A percentile compares a stretch with the other conserved stretches of the same genome.
Conservation (phyloP, 1,284 basidiomycete species). For the Nidula niveotomentosa region DNA sequence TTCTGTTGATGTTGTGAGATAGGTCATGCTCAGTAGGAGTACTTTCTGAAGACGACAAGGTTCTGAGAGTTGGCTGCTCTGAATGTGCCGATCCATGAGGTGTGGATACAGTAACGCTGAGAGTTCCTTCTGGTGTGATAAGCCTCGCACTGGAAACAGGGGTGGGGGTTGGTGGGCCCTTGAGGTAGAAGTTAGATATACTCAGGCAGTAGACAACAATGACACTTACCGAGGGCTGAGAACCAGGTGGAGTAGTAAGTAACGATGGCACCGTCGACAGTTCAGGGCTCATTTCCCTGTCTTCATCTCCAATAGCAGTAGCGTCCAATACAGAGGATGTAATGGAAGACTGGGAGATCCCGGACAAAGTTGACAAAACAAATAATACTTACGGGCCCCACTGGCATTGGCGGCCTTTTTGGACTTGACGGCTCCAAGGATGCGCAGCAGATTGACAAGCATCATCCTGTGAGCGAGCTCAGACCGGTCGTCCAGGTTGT, state of each 20-base stretch:
- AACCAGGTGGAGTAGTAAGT: constrained; percentile 36
- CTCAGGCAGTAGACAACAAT: constrained; percentile 4
- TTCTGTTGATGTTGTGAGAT: constrained; percentile 63
- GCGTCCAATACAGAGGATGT: constrained; percentile 33
- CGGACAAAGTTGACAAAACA: no score
- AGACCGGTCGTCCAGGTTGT: constrained; percentile 95
- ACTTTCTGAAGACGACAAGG: constrained; percentile 39
- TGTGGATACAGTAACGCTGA: constrained; percentile 61
- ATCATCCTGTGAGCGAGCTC: constrained; percentile 98
- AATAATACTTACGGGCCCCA: no score
- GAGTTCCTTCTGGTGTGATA: constrained; percentile 41
- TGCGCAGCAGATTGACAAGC: constrained; percentile 91
- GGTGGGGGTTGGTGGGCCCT: constrained; percentile 3
- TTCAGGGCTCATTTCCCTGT: constrained; percentile 12
- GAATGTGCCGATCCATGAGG: constrained; percentile 62
- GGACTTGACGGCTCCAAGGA: constrained; percentile 95
- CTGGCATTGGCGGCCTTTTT: no score
- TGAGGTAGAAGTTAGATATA: constrained; percentile 4
- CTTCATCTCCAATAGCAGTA: constrained; percentile 22
- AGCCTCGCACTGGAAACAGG: constrained; percentile 9
- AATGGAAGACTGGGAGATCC: constrained; percentile 33
- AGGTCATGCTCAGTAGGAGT: constrained; percentile 42
- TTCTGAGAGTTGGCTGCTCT: constrained; percentile 52
- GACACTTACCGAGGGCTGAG: constrained; percentile 34
- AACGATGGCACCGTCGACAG: constrained; percentile 55